Base-by-base conservation (phyloP, 2,329 filamentous ascomycete species). In the Exophiala aquamarina region DNA sequence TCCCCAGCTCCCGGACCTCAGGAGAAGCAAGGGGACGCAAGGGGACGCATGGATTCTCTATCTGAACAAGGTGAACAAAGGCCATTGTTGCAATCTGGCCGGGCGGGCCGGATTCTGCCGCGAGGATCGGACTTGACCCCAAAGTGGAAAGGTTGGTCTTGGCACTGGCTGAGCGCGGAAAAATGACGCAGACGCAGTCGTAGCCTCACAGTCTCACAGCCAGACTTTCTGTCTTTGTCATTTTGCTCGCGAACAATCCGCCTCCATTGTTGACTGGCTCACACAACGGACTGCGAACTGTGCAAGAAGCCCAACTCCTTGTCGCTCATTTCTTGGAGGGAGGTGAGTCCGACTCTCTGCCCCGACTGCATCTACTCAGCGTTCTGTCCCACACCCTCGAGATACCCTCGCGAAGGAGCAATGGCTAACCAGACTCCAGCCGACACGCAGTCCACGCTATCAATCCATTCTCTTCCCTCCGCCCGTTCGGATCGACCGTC, bases 111-210 rank as follows among this genome's bases (percentile, higher is more conserved):
- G 23, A 11, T 6, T 6, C 23, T 26, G 23, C 11, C 11, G 6
- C 6, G 6, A 26, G 11, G 11, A 26, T 26, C 23, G 23, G 23
- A 26, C 23, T 26, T 26, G 23, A 11, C 23, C 44, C 23, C 10
- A 39, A 41, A 47, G 40, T 31, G 37, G 39, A 15, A 31, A 42
- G 40, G 29, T 18, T 31, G 17, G 20, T 42, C 40, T 42, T 42
- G 33, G 33, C 36, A 23, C 23, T 6, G 23, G 23, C 23, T 6
- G 23, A 6, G 23, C 23, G 6, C 6, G 23, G 11, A 37, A 45
- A 47, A 49, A 53, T 53, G 50, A 53, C 44, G 44, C 48, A 51
- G 47, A 15, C 42, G 43, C 35, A 46, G 44, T 17, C 37, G 36
- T 21, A 46, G 26, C 31, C 18, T n/a, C n/a, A n/a, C n/a, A n/a